phyloP scores from a whole-genome alignment of 176 grass and related monocot species.

The Rhynchospora pubera region DNA sequence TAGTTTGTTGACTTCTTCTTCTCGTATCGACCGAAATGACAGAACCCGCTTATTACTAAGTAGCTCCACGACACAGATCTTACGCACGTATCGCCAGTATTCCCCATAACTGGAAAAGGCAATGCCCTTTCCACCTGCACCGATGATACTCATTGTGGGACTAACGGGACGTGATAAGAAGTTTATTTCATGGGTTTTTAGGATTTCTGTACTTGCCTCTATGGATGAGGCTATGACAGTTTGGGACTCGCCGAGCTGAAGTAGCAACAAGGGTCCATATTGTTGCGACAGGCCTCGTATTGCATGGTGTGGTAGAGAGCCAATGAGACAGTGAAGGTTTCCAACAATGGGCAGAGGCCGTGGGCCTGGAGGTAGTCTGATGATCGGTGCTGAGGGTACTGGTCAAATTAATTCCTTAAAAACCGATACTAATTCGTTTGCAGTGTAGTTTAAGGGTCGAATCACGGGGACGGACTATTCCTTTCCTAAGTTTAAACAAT shows the following conservation, averaged over 20 bases:
- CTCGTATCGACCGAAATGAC: conserved; percentile 11
- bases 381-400: no score
- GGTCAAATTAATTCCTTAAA: no score
- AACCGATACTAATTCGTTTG: no score
- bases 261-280: conserved; percentile 39
- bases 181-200: conserved; percentile 38
- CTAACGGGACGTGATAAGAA: conserved; percentile 33
- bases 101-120: conserved; percentile 40
- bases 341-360: conserved; percentile 37
- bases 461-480: no score
- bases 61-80: conserved; percentile 30
- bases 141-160: background rate
- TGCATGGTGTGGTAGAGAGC: conserved; percentile 28
- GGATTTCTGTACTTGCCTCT: conserved; percentile 41
- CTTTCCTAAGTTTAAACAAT: no score
- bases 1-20: conserved; percentile 22
- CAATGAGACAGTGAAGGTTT: conserved; percentile 42
- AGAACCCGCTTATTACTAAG: conserved; percentile 27
- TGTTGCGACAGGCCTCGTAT: conserved; percentile 25
- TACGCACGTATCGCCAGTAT: conserved; percentile 44
- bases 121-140: conserved; percentile 32
- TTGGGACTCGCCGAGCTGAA: conserved; percentile 40
- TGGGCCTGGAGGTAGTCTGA: conserved; percentile 32
- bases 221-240: conserved; percentile 32
- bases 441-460: no score